These are phyloP conservation scores for Caryopteris hybrid DNA, from an alignment of 305 asterid species.

Conservation along the genomic window DNA sequence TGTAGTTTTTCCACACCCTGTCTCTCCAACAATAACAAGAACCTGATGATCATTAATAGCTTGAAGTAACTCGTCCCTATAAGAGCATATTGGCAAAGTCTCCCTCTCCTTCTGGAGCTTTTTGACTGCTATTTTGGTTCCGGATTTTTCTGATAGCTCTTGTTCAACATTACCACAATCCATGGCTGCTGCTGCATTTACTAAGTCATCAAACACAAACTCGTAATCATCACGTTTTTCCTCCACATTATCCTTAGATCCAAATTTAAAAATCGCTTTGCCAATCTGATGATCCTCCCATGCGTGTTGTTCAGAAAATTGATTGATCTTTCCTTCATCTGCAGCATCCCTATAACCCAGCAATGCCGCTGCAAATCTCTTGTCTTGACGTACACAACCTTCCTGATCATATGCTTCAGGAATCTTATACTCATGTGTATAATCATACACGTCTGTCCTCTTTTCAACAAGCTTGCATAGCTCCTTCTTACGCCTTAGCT, in stretches of 20 bases:
- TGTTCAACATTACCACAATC: constrained; percentile 40
- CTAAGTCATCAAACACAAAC: constrained; percentile 65
- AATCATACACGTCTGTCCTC: constrained; percentile 36
- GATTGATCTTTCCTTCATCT: constrained; percentile 50
- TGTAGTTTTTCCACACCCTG: constrained; percentile 83
- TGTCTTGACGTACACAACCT: constrained; percentile 36
- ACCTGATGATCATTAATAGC: constrained; percentile 73
- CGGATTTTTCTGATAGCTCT: constrained; percentile 10
- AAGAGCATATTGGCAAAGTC: constrained; percentile 64
- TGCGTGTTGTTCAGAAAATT: constrained; percentile 54
- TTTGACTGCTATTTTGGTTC: neutral
- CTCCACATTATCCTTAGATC: constrained; percentile 46
- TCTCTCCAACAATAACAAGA: constrained; percentile 81
- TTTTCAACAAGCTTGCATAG: constrained; percentile 51
- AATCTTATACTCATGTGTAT: constrained; percentile 37
- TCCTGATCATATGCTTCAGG: constrained; percentile 58
- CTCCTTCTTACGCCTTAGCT: constrained; percentile 47
- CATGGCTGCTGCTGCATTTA: constrained; percentile 56
- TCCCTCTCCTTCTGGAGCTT: constrained; percentile 46
- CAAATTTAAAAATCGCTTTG: constrained; percentile 57
- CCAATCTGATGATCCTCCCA: constrained; percentile 85
- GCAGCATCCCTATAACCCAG: constrained; percentile 55
- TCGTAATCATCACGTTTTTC: constrained; percentile 44
- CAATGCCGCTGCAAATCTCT: constrained; percentile 56
- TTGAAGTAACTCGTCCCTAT: constrained; percentile 57